Evolutionary conservation across 371 early-diverging fungal species (phyloP).

Genomic region (Nematocida sp.): DNA sequence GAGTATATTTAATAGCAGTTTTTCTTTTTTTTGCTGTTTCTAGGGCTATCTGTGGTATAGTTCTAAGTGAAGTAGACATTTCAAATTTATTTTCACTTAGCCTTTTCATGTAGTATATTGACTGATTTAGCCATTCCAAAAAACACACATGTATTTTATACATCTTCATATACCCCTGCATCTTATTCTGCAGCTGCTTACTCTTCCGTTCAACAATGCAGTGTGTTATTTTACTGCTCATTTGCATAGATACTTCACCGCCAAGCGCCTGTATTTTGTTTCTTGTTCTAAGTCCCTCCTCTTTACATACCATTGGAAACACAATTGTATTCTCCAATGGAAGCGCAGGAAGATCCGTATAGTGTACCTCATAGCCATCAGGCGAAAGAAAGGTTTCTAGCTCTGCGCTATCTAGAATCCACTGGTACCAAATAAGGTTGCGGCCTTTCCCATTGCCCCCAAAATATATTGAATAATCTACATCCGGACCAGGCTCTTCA

Average conservation of each 20-base stretch:
- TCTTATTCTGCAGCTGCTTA: background rate
- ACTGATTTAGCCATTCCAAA: conserved; percentile 55
- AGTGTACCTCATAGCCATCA: conserved; percentile 52
- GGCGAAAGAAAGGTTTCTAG: conserved; percentile 58
- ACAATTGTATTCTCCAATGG: conserved; percentile 7
- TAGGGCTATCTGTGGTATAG: background rate
- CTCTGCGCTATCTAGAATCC: conserved; percentile 69
- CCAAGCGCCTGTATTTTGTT: conserved; percentile 43
- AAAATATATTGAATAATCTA: conserved; percentile 63
- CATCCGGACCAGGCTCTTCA: conserved; percentile 50
- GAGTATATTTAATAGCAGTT: background rate
- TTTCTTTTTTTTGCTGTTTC: conserved; percentile 36
- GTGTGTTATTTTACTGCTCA: conserved; percentile 42
- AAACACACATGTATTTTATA: conserved; percentile 37
- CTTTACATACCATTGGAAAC: conserved; percentile 15
- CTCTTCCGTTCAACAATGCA: conserved; percentile 42
- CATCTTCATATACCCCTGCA: background rate
- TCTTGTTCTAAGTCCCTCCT: conserved; percentile 13
- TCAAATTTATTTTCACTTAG: conserved; percentile 28
- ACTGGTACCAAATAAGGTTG: conserved; percentile 68
- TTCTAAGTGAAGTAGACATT: background rate
- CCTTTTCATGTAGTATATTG: conserved; percentile 53
- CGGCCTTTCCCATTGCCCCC: conserved; percentile 10
- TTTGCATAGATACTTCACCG: conserved; percentile 23
- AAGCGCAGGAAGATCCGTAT: conserved; percentile 9